A percentile compares a stretch with the other conserved stretches of the same genome.
phyloP scores from a whole-genome alignment of 2,329 filamentous ascomycete genomes.

The Canariomyces notabilis region DNA sequence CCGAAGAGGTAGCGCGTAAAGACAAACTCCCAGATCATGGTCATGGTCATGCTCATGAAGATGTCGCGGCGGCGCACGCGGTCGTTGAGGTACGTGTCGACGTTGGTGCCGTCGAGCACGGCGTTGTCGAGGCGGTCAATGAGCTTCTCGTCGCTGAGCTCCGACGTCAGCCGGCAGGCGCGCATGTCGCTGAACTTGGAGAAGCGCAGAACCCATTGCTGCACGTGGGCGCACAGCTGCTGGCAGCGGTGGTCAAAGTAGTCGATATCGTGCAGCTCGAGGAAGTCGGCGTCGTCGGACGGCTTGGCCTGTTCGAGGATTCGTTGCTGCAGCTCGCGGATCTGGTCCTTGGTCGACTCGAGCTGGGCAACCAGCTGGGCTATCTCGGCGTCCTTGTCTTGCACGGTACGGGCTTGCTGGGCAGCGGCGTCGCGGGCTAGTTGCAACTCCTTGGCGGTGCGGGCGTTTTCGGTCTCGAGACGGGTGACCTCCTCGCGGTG shows the following conservation, averaged over 20 bases:
- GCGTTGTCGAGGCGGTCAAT: conserved; percentile 92
- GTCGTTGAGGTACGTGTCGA: conserved; percentile 81
- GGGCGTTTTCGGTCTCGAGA: conserved; percentile 62
- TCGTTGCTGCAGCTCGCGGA: conserved; percentile 52
- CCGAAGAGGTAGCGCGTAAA: conserved; percentile 98
- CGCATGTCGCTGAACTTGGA: conserved; percentile 96
- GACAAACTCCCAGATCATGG: conserved; percentile 98
- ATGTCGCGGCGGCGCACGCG: conserved; percentile 85
- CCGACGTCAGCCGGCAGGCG: conserved; percentile 73
- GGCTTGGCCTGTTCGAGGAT: conserved; percentile 57
- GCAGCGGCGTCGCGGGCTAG: conserved; percentile 59
- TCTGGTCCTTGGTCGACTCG: conserved; percentile 61
- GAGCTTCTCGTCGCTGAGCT: conserved; percentile 87
- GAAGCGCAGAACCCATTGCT: conserved; percentile 96
- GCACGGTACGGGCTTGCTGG: conserved; percentile 59
- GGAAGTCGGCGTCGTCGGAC: conserved; percentile 52
- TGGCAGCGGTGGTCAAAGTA: conserved; percentile 94
- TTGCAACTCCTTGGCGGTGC: conserved; percentile 64
- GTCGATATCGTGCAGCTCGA: conserved; percentile 79
- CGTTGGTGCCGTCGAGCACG: conserved; percentile 88
- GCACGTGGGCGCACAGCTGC: conserved; percentile 89
- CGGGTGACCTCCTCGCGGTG: conserved; percentile 66
- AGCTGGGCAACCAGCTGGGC: conserved; percentile 72
- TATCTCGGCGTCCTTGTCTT: conserved; percentile 81
- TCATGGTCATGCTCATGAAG: conserved; percentile 99